These are phyloP conservation scores for Stentor coeruleus DNA, from an alignment of 73 alveolate genomes.

Conservation along the genomic window DNA sequence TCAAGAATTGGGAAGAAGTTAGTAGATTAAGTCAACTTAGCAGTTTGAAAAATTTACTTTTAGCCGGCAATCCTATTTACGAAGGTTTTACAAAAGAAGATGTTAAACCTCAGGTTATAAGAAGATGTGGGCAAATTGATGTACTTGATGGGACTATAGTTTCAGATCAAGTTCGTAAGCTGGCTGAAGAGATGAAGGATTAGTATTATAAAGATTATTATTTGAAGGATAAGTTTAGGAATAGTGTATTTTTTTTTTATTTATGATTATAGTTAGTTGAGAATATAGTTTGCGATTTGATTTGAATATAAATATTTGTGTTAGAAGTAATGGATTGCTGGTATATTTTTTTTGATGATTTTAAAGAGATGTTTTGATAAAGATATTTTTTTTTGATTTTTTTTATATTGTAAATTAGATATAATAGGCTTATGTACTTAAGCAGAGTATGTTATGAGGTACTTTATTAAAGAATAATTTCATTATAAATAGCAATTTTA, in stretches of 20 bases:
- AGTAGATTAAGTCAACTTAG: conserved; percentile 76
- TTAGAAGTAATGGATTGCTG: too few relatives aligned
- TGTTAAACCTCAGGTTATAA: conserved; percentile 74
- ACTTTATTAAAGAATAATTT: too few relatives aligned
- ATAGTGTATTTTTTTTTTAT: conserved; percentile 64
- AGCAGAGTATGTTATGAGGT: too few relatives aligned
- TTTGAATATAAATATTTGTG: too few relatives aligned
- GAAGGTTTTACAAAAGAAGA: conserved; percentile 78
- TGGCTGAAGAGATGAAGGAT: conserved; percentile 55
- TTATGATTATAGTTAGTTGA: too few relatives aligned
- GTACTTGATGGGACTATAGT: conserved; percentile 84
- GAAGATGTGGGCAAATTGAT: conserved; percentile 76
- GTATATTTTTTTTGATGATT: too few relatives aligned
- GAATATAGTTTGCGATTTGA: too few relatives aligned
- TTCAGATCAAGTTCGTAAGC: conserved; percentile 54
- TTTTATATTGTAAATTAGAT: too few relatives aligned
- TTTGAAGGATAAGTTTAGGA: conserved; percentile 62
- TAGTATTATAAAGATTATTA: conserved; percentile 53
- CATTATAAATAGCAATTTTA: too few relatives aligned
- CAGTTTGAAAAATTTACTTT: conserved; percentile 74
- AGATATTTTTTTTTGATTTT: too few relatives aligned
- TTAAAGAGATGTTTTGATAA: too few relatives aligned
- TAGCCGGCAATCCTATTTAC: conserved; percentile 77
- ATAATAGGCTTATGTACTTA: too few relatives aligned
- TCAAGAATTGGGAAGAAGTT: conserved; percentile 83